Conservation (phyloP, 2,329 filamentous ascomycete genomes). For the Beauveria brongniartii region DNA sequence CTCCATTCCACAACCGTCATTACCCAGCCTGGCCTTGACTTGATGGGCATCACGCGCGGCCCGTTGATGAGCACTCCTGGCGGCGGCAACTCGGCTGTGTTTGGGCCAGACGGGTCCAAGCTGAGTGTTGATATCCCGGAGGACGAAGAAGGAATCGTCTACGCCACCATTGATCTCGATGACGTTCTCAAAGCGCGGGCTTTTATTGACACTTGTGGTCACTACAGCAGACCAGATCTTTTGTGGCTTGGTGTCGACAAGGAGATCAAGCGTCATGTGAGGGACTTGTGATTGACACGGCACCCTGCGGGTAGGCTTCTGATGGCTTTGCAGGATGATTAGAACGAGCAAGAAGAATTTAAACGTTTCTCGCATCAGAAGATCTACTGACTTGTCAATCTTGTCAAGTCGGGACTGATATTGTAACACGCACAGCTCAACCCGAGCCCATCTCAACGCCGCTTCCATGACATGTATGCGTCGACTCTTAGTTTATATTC, state of each 20-base stretch:
- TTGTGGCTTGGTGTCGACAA: conserved; percentile 23
- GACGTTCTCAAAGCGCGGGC: conserved; percentile 31
- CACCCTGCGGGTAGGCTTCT: too few species aligned
- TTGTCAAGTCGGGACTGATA: too few species aligned
- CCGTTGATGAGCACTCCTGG: neutral
- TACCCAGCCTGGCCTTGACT: neutral
- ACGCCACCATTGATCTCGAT: conserved; percentile 41
- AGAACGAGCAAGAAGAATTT: too few species aligned
- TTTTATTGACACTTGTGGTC: conserved; percentile 30
- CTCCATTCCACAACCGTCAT: neutral
- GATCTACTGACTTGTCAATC: too few species aligned
- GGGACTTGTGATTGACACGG: neutral
- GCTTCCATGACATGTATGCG: too few species aligned
- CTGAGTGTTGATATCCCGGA: neutral
- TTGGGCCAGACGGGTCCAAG: neutral
- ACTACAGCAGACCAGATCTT: conserved; percentile 32
- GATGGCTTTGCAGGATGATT: too few species aligned
- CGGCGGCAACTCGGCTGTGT: neutral
- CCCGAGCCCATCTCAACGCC: too few species aligned
- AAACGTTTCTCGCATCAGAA: too few species aligned
- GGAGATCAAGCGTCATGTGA: neutral
- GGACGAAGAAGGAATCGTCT: conserved; percentile 36
- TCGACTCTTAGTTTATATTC: too few species aligned
- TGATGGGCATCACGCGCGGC: neutral
- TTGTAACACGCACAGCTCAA: too few species aligned